Evolutionary conservation across 2,329 filamentous ascomycete genomes (phyloP), one percentile per base, ranked within the genome.

Genomic region (Botrytis medusae): DNA sequence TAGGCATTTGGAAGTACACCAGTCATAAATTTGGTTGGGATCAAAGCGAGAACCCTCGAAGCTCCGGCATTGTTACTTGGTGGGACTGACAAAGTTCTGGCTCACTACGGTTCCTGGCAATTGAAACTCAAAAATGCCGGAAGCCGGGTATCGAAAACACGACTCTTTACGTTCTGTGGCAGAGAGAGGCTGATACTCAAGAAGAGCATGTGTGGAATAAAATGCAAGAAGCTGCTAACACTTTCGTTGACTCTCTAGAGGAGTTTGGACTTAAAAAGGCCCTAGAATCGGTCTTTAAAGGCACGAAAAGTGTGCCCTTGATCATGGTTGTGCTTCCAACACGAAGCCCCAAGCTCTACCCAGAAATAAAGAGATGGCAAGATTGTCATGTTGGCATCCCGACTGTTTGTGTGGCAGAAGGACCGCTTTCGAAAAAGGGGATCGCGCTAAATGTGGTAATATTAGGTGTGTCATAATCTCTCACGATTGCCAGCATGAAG

Each of bases 11-110:
- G 48, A 54, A n/a, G n/a, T 54, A 54, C 14, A n/a, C 48, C 48
- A 54, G 25, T n/a, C 48, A 54, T 25, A 54, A 54, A 54, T 2
- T 7, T n/a, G 12, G 48, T 54, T 25, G 25, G n/a, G 48, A 54
- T 54, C 5, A 16, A 14, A 54, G 25, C 25, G 25, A 25, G 48
- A n/a, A 14, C 25, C 25, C 48, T 54, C 16, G 2, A n/a, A 12
- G 25, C 48, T 7, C 48, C 25, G 48, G 7, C 2, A 16, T n/a
- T 54, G 2, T 20, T 54, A 7, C 12, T n/a, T n/a, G 1, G 48
- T 1, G 48, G 5, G 5, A 16, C 12, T 16, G 12, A 54, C 10
- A 0, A 3, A 16, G 12, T 1, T 54, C 12, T 1, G 5, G 48
- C 48, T n/a, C 12, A 4, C 2, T 4, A n/a, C 25, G 25, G 48